Percentiles rank a stretch among this genome's conserved stretches.
These are phyloP conservation scores for Backusella australiensis DNA, from an alignment of 192 early-diverging fungal species.

Conservation along the genomic window DNA sequence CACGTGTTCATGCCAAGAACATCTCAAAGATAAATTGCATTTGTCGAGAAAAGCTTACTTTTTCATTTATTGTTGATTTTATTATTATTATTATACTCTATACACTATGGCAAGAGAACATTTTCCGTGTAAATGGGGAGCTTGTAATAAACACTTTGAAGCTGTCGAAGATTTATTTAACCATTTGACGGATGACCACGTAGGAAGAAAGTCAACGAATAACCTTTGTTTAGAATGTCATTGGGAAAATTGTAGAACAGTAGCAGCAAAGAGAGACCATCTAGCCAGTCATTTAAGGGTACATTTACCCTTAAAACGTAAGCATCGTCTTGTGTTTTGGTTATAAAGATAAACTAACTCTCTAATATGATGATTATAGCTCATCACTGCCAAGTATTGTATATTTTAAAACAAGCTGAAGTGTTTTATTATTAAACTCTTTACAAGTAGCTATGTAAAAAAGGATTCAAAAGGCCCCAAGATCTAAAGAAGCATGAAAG, in stretches of 20 bases:
- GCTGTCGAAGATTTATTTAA: conserved; percentile 24
- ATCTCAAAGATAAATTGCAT: not conserved
- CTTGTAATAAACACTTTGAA: conserved; percentile 10
- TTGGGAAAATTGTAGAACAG: conserved; percentile 77
- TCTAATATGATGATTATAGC: not conserved
- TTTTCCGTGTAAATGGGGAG: conserved; percentile 18
- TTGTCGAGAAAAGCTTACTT: not conserved
- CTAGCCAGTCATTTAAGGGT: conserved; percentile 29
- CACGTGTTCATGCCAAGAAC: not conserved
- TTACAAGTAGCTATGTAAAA: conserved; percentile 34
- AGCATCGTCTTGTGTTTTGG: not conserved
- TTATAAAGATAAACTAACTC: not conserved
- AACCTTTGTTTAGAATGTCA: conserved; percentile 85
- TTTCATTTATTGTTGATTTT: not conserved
- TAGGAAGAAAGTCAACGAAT: conserved; percentile 83
- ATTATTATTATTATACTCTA: not conserved
- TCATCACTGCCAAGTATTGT: conserved; percentile 15
- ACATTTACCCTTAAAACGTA: conserved; percentile 35
- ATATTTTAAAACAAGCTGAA: not conserved
- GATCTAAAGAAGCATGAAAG: conserved; percentile 94
- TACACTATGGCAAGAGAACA: conserved; percentile 1
- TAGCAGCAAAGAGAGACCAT: conserved; percentile 34
- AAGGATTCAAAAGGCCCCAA: conserved; percentile 93
- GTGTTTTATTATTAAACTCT: not conserved
- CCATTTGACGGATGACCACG: conserved; percentile 75